Conservation (phyloP, 345 rosid genomes). For the Brassica nigra region DNA sequence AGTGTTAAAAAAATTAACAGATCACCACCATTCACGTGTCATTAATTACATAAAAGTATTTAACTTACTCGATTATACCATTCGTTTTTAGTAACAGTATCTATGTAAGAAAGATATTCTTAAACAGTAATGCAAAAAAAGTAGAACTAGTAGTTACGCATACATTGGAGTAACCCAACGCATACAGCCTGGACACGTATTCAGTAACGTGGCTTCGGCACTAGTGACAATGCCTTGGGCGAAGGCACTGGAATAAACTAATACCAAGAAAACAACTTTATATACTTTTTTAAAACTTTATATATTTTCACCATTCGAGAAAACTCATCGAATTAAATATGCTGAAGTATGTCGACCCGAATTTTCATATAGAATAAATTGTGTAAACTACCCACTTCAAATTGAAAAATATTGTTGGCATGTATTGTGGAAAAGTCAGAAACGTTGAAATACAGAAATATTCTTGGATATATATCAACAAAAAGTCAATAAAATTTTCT, state of each 20-base stretch:
- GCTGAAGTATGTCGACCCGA: slow-evolving; percentile 1
- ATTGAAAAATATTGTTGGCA: background rate
- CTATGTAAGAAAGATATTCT: background rate
- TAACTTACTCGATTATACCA: background rate
- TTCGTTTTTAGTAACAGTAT: background rate
- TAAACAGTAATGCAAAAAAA: background rate
- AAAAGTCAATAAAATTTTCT: slow-evolving; percentile 8
- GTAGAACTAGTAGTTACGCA: background rate
- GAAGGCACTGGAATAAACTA: background rate
- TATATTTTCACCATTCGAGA: slow-evolving; percentile 18
- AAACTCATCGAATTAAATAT: background rate
- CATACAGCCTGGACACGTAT: slow-evolving; percentile 7
- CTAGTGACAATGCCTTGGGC: slow-evolving; percentile 23
- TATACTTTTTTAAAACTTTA: too few relatives aligned
- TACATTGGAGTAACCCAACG: slow-evolving; percentile 17
- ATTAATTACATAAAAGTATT: background rate
- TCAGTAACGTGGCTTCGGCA: slow-evolving; percentile 28
- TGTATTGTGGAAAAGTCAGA: background rate
- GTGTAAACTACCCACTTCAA: slow-evolving; percentile 9
- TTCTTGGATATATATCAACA: background rate
- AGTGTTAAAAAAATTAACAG: background rate
- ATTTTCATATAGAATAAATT: slow-evolving; percentile 1
- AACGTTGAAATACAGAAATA: background rate
- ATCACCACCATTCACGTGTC: background rate
- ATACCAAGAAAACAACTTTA: slow-evolving; percentile 27